Evolutionary conservation across 2,329 filamentous ascomycete species (phyloP), one percentile per base, ranked within the genome.

Genomic region (Fusarium sp.): DNA sequence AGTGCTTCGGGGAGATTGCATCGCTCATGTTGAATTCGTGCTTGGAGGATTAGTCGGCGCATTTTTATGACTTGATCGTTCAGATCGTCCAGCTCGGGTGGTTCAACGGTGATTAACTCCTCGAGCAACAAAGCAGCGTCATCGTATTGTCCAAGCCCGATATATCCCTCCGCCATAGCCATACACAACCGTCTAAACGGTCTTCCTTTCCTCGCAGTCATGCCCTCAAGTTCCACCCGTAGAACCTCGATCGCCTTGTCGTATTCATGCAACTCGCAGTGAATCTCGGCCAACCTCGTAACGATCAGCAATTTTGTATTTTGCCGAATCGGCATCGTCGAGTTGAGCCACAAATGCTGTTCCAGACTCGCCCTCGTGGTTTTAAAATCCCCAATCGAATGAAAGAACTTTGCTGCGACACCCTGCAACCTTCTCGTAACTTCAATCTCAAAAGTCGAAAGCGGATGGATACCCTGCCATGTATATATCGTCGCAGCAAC

Each of bases 351-450:
- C 0, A 80, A 59, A 6, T 77, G 75, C 20, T 80, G 78, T 42
- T 80, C 76, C 8, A 80, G 30, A 1, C 78, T 80, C 0, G 75
- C 77, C 5, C 64, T 56, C 0, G 79, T 77, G 0, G 76, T 75
- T 0, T 63, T 53, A 14, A 80, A 80, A 18, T 80, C 77, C 0
- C 79, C 79, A 3, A 79, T 72, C 0, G 76, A 79, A 15, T 79
- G 77, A 11, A 80, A 80, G 68, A 75, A 80, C 5, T 74, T 76
- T 1, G 77, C 76, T 1, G 76, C 74, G 0, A 76, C 72, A 12
- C 78, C 77, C 38, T 80, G 79, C 2, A 80, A 75, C 2, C 79
- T 57, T 2, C 76, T 73, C 0, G 78, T 79, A 1, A 80, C 79
- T 46, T 80, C 79, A 12, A 77, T 76, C 9, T 80, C 79, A 8